Percentiles rank a stretch among this genome's conserved stretches.
phyloP scores from a whole-genome alignment of 78 protist species.

The Isochrysis galbana region DNA sequence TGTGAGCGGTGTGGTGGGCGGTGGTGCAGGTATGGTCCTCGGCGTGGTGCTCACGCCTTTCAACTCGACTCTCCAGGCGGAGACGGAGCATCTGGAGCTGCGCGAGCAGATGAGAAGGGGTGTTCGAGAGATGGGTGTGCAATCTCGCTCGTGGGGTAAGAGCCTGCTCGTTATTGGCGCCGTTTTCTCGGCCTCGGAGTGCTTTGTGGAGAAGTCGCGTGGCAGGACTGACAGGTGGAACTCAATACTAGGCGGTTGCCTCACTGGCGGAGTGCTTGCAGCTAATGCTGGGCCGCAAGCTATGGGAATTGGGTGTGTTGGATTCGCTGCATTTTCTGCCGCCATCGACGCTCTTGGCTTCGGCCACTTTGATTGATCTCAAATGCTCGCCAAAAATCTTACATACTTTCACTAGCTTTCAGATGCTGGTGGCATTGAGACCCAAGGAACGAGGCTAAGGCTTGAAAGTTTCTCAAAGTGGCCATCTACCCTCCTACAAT shows the following conservation, averaged over 20 bases:
- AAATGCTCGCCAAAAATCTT: not conserved
- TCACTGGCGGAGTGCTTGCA: not conserved
- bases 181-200: not conserved
- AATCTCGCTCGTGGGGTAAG: not conserved
- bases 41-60: constrained; percentile 3
- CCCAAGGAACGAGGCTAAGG: too few relatives aligned
- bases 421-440: too few relatives aligned
- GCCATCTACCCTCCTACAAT: too few relatives aligned
- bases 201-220: constrained; percentile 4
- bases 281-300: not conserved
- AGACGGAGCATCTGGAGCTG: not conserved
- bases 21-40: not conserved
- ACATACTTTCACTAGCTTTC: not conserved
- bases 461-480: too few relatives aligned
- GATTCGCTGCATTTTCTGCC: not conserved
- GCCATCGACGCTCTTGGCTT: not conserved
- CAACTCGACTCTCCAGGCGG: not conserved
- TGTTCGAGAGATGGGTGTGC: not conserved
- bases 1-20: not conserved
- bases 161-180: constrained; percentile 3
- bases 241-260: not conserved
- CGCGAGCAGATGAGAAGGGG: not conserved
- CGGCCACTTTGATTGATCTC: not conserved
- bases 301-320: not conserved
- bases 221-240: not conserved